phyloP scores from a whole-genome alignment of 108 stramenopile genomes.

The Cyclostephanos invisitatus region DNA sequence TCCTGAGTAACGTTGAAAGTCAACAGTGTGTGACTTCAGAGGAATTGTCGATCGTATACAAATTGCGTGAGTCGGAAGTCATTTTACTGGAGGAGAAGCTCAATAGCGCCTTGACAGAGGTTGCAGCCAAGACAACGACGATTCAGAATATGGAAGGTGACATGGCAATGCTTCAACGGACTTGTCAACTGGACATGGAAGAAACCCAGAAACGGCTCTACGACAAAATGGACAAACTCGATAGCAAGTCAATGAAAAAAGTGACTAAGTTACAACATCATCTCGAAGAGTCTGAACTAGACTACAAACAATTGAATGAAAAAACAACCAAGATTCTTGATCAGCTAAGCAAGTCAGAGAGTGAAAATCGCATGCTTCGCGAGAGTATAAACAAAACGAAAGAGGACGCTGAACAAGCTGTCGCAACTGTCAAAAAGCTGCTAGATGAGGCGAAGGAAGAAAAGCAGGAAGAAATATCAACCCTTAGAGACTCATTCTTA shows the following conservation, averaged over 20 bases:
- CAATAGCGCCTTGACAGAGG: neutral
- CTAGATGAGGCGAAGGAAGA: slow-evolving; percentile 1
- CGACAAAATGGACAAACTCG: slow-evolving; percentile 11
- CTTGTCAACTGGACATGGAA: slow-evolving; percentile 10
- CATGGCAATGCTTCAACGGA: slow-evolving; percentile 18
- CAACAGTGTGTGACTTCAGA: neutral
- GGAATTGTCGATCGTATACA: slow-evolving; percentile 1
- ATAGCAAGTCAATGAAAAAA: slow-evolving; percentile 13
- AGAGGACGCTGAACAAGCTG: neutral
- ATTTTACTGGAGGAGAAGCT: slow-evolving; percentile 5
- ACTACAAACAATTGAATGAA: neutral
- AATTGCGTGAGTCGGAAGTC: slow-evolving; percentile 9
- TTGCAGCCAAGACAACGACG: slow-evolving; percentile 8
- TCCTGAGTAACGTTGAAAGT: slow-evolving; percentile 1
- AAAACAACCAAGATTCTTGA: slow-evolving; percentile 10
- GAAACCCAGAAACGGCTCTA: slow-evolving; percentile 17
- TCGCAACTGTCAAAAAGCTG: neutral
- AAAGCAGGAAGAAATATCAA: neutral
- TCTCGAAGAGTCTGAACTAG: neutral
- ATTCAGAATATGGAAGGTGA: slow-evolving; percentile 21
- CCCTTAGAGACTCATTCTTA: too few species aligned
- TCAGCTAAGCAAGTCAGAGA: slow-evolving; percentile 1
- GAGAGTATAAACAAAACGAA: slow-evolving; percentile 1
- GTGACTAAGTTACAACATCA: slow-evolving; percentile 6
- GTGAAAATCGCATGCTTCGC: slow-evolving; percentile 1